phyloP scores from a whole-genome alignment of 441 rosid genomes.

The Erodium trifolium region DNA sequence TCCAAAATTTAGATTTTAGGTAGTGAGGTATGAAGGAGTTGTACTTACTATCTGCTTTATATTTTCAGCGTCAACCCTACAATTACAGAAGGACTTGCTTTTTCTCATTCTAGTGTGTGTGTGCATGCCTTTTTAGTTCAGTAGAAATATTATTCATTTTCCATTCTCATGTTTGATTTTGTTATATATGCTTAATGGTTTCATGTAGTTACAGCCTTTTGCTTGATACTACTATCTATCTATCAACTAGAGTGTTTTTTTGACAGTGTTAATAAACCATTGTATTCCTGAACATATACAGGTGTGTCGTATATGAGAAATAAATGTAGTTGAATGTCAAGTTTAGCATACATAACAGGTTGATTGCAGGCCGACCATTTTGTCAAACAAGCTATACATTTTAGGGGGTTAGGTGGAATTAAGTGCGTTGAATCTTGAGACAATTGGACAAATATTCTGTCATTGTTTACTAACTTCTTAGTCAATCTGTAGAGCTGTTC shows the following conservation, averaged over 20 bases:
- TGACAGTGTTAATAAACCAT: not conserved
- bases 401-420: slow-evolving; percentile 1
- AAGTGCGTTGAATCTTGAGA: slow-evolving; percentile 1
- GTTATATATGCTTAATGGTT: not conserved
- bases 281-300: not conserved
- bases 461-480: not conserved
- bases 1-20: not conserved
- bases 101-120: not conserved
- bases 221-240: not conserved
- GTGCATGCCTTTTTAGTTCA: not conserved
- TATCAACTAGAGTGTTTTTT: not conserved
- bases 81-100: not conserved
- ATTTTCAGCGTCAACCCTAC: not conserved
- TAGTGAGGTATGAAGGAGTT: not conserved
- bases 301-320: slow-evolving; percentile 4
- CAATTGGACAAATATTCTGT: not conserved
- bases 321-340: not conserved
- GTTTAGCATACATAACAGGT: not conserved
- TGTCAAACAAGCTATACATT: not conserved
- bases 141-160: not conserved
- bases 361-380: not conserved
- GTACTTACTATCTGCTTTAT: not conserved
- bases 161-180: slow-evolving; percentile 7
- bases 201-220: not conserved
- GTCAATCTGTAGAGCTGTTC: not conserved